phyloP scores from a whole-genome alignment of 495 filamentous ascomycete species.

The Corynascus novoguineensis region DNA sequence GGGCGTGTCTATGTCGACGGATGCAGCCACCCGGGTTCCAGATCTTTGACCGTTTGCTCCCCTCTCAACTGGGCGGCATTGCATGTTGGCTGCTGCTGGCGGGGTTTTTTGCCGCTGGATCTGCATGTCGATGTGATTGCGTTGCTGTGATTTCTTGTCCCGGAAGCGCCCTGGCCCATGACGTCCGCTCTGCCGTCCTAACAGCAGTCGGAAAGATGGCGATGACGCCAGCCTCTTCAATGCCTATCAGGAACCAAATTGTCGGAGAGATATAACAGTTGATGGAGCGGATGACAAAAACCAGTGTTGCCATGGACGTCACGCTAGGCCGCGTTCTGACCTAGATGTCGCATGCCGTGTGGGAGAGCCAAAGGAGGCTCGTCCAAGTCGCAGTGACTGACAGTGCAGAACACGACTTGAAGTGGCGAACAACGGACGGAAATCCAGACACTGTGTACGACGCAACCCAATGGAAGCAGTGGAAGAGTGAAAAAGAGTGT shows the following conservation, averaged over 20 bases:
- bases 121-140: not conserved
- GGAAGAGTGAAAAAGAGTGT: not conserved
- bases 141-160: not conserved
- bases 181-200: not conserved
- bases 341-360: not conserved
- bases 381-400: slow-evolving; percentile 10
- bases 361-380: too few relatives aligned
- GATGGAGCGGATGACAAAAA: not conserved
- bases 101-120: not conserved
- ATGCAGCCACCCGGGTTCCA: not conserved
- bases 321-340: not conserved
- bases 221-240: not conserved
- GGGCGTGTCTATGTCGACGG: not conserved
- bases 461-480: not conserved
- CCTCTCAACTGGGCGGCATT: too few relatives aligned
- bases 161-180: not conserved
- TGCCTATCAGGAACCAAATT: not conserved
- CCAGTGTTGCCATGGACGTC: not conserved
- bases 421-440: not conserved
- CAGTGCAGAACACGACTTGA: not conserved
- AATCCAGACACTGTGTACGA: slow-evolving; percentile 2
- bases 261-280: not conserved
- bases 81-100: not conserved
- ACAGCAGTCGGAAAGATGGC: not conserved
- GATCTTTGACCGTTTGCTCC: slow-evolving; percentile 1